Evolutionary conservation across 495 filamentous ascomycete genomes (phyloP).

Genomic region (Podospora tetraspora): DNA sequence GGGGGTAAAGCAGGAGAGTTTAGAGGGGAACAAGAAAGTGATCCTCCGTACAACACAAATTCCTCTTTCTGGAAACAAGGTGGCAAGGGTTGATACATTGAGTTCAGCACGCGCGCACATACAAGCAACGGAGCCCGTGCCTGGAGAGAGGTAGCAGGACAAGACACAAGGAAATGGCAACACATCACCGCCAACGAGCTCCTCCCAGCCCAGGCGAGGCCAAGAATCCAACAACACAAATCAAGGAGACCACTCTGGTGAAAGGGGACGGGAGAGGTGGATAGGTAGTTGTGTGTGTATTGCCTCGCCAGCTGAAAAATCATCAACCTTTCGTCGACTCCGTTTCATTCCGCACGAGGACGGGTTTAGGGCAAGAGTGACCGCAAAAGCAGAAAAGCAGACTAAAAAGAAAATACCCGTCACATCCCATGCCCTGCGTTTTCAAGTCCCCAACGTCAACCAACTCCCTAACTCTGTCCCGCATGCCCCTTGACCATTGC

Average conservation of each 20-base stretch:
- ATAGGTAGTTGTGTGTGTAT: slow-evolving; percentile 14
- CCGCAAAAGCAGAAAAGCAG: slow-evolving; percentile 15
- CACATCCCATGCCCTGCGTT: slow-evolving; percentile 34
- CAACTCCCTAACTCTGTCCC: slow-evolving; percentile 31
- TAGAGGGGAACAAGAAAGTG: not conserved
- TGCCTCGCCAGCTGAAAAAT: slow-evolving; percentile 7
- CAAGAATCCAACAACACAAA: not conserved
- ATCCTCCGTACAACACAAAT: not conserved
- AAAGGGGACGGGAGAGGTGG: not conserved
- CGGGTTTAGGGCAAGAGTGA: slow-evolving; percentile 10
- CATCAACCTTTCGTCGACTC: slow-evolving; percentile 3
- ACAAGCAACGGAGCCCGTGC: not conserved
- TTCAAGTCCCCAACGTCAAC: slow-evolving; percentile 31
- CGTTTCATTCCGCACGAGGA: slow-evolving; percentile 5
- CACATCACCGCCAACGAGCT: not conserved
- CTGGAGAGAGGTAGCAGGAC: not conserved
- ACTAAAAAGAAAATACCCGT: slow-evolving; percentile 21
- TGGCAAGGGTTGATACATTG: not conserved
- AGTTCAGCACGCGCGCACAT: not conserved
- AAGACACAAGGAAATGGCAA: slow-evolving; percentile 2
- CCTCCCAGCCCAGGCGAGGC: not conserved
- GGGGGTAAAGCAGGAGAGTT: too few species aligned
- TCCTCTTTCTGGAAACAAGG: not conserved
- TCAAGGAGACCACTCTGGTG: not conserved
- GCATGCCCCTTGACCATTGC: slow-evolving; percentile 22